Evolutionary conservation across 2,329 filamentous ascomycete genomes (phyloP).

Genomic region (Dichotomopilus funicola): DNA sequence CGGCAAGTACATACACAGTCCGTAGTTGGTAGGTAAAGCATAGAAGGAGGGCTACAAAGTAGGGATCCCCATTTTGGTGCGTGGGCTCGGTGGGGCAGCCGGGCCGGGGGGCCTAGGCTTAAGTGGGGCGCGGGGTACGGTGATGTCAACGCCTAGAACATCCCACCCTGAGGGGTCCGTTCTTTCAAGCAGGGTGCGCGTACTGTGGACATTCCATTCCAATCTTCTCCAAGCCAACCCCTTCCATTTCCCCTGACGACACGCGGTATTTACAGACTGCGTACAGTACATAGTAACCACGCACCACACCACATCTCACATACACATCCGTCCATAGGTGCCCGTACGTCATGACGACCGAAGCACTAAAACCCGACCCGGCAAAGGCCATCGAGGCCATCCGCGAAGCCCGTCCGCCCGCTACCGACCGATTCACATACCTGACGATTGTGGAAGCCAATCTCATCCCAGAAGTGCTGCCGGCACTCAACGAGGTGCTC

Average conservation of each 20-base stretch:
- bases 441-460: slow-evolving; percentile 72
- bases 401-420: slow-evolving; percentile 43
- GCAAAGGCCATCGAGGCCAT: slow-evolving; percentile 41
- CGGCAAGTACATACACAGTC: too few relatives aligned
- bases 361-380: slow-evolving; percentile 22
- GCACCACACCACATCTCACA: background rate
- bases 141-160: slow-evolving; percentile 8
- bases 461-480: slow-evolving; percentile 59
- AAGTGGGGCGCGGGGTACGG: slow-evolving; percentile 6
- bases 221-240: background rate
- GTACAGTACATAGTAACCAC: background rate
- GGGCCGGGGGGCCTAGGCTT: background rate
- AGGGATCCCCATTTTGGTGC: background rate
- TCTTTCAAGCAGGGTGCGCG: too few relatives aligned
- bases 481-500: slow-evolving; percentile 54
- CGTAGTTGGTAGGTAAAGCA: slow-evolving; percentile 3
- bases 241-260: background rate
- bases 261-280: background rate
- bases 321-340: too few relatives aligned
- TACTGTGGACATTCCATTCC: background rate
- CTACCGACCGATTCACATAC: slow-evolving; percentile 66
- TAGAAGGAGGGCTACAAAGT: background rate
- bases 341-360: slow-evolving; percentile 13
- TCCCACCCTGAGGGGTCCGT: background rate
- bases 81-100: background rate